Evolutionary conservation across 78 protist species (phyloP), one percentile per base, ranked within the genome.

Genomic region (Isochrysis galbana): DNA sequence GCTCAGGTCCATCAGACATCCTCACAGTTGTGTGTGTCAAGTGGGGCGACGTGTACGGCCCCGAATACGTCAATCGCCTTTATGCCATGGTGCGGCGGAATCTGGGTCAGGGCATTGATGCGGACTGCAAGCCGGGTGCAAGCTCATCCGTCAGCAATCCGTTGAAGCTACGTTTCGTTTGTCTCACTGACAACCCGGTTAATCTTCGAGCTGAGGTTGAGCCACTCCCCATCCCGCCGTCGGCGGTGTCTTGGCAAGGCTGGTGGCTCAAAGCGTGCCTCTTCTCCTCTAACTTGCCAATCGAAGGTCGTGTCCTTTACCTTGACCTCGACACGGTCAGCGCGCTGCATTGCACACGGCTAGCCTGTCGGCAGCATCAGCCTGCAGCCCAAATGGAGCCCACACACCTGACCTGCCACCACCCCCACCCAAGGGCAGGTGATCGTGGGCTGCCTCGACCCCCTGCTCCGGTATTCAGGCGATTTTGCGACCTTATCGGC

Each of bases 201-300:
- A 54, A 54, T 0, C 47, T 80, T 36, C 29, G 3, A 2, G 22
- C 39, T 0, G 88, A 80, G n/a, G 23, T 80, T n/a, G 21, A 25
- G 41, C 3, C 38, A 5, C 34, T 0, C 5, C 88, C 38, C 41
- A 46, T 80, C 47, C 84, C 55, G 0, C 29, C 10, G 55, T 21
- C 22, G 17, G 5, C 25, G 5, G 39, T 34, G 19, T 46, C 10
- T 19, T 77, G 86, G 55, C 29, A 44, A 0, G 88, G 88, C 23
- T 80, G 88, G 88, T 80, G 88, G 88, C 38, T 11, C 54, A 80
- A 80, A 38, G 88, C 55, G 61, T 51, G 61, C 61, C 61, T 51
- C 61, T 70, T 70, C 80, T 14, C 80, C 23, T 41, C 41, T 23
- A 2, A 3, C 17, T 5, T 19, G 10, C 45, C 45, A 2, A 36